Conservation (phyloP, 176 grass and related monocot genomes). For the Zizania latifolia region DNA sequence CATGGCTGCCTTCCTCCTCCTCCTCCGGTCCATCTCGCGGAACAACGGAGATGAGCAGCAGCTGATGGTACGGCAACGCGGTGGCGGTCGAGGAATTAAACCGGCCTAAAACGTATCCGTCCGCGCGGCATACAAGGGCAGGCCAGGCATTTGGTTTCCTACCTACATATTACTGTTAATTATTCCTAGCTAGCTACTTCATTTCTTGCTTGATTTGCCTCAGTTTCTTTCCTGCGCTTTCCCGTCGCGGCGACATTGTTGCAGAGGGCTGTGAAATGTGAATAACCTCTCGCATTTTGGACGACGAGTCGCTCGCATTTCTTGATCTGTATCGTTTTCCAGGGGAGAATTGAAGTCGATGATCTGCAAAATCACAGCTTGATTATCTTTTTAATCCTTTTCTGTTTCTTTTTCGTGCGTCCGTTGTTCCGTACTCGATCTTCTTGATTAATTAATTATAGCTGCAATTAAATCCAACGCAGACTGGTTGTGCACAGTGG, state of each 20-base stretch:
- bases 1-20: not conserved
- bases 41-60: constrained; percentile 13
- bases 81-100: not conserved
- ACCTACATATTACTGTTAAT: not conserved
- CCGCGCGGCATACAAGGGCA: constrained; percentile 52
- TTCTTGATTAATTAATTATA: not conserved
- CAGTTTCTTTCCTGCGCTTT: not conserved
- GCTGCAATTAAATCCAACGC: not conserved
- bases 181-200: too few species aligned
- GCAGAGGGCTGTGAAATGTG: constrained; percentile 33
- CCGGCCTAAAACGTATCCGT: constrained; percentile 8
- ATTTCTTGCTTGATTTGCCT: not conserved
- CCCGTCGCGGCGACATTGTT: constrained; percentile 1
- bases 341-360: not conserved
- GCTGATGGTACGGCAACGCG: not conserved
- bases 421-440: not conserved
- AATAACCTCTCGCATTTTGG: constrained; percentile 12
- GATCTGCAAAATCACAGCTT: not conserved
- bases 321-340: constrained; percentile 19
- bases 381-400: too few species aligned
- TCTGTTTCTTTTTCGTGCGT: not conserved
- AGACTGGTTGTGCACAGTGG: not conserved
- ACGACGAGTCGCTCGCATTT: not conserved
- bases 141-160: constrained; percentile 49
- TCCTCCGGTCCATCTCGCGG: not conserved